A percentile compares a stretch with the other conserved stretches of the same genome.
Conservation (phyloP, 805 yeast species). For the Monosporozyma servazzii region DNA sequence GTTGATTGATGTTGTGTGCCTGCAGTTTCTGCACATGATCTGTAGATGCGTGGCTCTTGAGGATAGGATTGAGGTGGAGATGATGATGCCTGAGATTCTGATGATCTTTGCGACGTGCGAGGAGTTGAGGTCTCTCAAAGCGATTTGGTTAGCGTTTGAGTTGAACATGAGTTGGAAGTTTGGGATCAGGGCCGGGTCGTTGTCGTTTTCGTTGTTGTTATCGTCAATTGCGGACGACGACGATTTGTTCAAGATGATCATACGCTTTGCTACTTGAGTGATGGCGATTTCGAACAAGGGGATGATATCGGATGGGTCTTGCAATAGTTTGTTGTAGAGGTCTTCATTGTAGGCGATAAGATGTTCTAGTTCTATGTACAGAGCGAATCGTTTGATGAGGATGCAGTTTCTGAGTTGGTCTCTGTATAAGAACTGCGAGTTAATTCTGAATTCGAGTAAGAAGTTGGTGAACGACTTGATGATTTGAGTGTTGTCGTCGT, state of each 20-base stretch:
- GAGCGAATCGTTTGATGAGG: constrained; percentile 59
- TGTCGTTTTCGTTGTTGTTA: background rate
- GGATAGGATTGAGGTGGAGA: constrained; percentile 78
- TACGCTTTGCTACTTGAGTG: constrained; percentile 74
- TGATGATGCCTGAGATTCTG: constrained; percentile 85
- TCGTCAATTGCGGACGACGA: no score
- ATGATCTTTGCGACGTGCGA: constrained; percentile 85
- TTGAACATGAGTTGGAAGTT: constrained; percentile 71
- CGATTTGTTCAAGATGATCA: constrained; percentile 35
- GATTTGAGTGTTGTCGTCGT: constrained; percentile 56
- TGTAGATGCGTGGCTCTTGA: constrained; percentile 82
- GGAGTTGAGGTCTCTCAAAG: constrained; percentile 77
- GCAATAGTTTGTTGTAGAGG: constrained; percentile 70
- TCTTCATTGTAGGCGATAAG: constrained; percentile 83
- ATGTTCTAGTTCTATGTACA: constrained; percentile 75
- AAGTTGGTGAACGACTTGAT: constrained; percentile 72
- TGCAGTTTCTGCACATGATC: constrained; percentile 79
- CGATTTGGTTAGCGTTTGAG: constrained; percentile 60
- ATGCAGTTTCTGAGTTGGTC: constrained; percentile 86
- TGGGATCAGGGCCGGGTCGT: constrained; percentile 39
- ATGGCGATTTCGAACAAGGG: constrained; percentile 78
- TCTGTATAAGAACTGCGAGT: constrained; percentile 75
- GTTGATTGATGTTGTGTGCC: constrained; percentile 60
- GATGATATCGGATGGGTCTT: constrained; percentile 80
- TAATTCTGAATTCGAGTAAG: constrained; percentile 75